Percentiles rank a stretch among this genome's conserved stretches.
phyloP scores from a whole-genome alignment of 2,329 filamentous ascomycete species.

The Colletotrichum sp. region DNA sequence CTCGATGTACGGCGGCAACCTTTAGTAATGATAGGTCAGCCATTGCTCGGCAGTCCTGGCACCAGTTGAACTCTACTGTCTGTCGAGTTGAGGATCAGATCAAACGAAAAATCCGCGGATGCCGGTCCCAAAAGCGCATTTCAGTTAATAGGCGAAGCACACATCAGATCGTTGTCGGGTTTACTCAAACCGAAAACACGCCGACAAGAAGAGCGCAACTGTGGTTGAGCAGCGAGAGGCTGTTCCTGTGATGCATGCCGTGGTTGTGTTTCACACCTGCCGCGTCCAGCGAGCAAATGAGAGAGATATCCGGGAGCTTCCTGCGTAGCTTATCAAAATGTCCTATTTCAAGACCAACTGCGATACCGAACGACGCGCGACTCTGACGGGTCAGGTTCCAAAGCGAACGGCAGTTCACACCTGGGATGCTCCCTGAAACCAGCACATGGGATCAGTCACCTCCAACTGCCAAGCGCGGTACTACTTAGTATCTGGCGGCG shows the following conservation, averaged over 20 bases:
- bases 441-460: not conserved
- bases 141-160: not conserved
- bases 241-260: not conserved
- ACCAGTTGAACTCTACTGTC: not conserved
- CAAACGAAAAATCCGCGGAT: constrained; percentile 3
- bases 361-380: not conserved
- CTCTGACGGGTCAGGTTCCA: not conserved
- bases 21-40: not conserved
- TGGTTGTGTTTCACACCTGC: not conserved
- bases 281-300: not conserved
- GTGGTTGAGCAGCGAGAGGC: not conserved
- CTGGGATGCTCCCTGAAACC: not conserved
- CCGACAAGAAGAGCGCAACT: not conserved
- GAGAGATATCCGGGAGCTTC: not conserved
- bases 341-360: not conserved
- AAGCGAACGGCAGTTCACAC: not conserved
- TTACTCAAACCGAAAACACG: not conserved
- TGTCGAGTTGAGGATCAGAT: not conserved
- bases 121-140: not conserved
- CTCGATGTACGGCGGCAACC: not conserved
- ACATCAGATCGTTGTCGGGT: not conserved
- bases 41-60: not conserved
- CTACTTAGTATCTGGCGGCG: not conserved
- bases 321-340: not conserved
- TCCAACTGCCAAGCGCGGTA: not conserved